Conservation (phyloP, 257 asterid genomes). For the Przewalskia tangutica region DNA sequence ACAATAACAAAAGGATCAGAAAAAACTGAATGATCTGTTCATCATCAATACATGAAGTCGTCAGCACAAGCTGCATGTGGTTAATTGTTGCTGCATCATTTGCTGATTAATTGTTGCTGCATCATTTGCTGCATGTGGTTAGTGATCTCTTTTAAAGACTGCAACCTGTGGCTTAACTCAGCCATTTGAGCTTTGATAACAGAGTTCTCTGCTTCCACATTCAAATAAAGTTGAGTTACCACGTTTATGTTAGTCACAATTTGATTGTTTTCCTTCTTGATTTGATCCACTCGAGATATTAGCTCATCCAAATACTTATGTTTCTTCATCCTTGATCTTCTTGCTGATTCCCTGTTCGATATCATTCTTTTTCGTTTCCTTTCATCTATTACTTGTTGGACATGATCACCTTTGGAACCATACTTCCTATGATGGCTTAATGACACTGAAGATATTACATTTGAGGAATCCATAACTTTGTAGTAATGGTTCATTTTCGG, state of each 20-base stretch:
- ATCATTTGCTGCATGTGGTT: conserved; percentile 14
- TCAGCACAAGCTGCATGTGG: neutral
- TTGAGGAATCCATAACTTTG: too few relatives aligned
- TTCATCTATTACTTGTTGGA: conserved; percentile 3
- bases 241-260: conserved; percentile 18
- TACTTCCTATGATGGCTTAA: too few relatives aligned
- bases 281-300: conserved; percentile 17
- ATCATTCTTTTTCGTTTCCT: conserved; percentile 40
- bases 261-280: conserved; percentile 26
- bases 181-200: neutral
- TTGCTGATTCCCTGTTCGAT: conserved; percentile 32
- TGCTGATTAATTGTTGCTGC: neutral
- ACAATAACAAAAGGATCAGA: neutral
- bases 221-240: neutral
- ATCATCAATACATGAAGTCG: neutral
- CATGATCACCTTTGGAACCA: neutral
- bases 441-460: too few relatives aligned
- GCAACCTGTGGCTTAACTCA: neutral
- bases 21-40: neutral
- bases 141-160: conserved; percentile 10
- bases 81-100: neutral
- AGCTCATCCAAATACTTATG: conserved; percentile 44
- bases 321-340: conserved; percentile 19
- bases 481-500: too few relatives aligned
- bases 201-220: neutral